Evolutionary conservation across 2,329 filamentous ascomycete genomes (phyloP), one percentile per base, ranked within the genome.

Genomic region (Neonectria coccinea): DNA sequence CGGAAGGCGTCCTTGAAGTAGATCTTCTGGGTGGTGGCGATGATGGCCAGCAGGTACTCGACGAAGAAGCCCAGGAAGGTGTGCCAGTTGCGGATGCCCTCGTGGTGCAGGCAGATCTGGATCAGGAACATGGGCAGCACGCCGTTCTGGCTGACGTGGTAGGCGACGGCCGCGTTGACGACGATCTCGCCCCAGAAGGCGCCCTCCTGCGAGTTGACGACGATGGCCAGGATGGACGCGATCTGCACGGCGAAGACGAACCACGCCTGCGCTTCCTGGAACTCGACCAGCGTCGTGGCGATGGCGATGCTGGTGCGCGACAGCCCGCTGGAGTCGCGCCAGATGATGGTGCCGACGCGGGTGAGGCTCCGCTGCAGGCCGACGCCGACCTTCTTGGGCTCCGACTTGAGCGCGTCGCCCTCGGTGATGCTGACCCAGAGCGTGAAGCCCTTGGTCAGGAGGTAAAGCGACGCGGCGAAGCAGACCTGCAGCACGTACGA

Each of bases 231-330:
- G 67, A 80, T 79, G 10, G 78, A 79, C 9, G 78, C 78, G 58
- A 80, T 79, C 62, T 80, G 78, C 36, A 80, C 73, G 29, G 78
- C 78, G 65, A 80, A 80, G 51, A 80, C 74, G 50, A 80, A 80
- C 78, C 78, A 80, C 62, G 73, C 76, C 54, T 80, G 78, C 0
- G 78, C 78, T 56, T 80, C 78, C 56, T 80, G 78, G 33, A 80
- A 80, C 69, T 80, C 78, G 31, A 80, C 78, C n/a, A 80, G 66
- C 2, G 78, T 80, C 5, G 78, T 79, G 61, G 78, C 78, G 51
- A 80, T 78, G 64, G 78, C 78, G 41, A 80, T 77, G 56, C 76
- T 79, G 8, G 78, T 80, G 6, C 78, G 77, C 4, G 78, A 80
- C 12, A 79, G 50, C 14, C 76, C 78, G 0, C 76, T 73, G 20